These are phyloP conservation scores for Daldinia caldariorum DNA, from an alignment of 495 filamentous ascomycete genomes.

Conservation along the genomic window DNA sequence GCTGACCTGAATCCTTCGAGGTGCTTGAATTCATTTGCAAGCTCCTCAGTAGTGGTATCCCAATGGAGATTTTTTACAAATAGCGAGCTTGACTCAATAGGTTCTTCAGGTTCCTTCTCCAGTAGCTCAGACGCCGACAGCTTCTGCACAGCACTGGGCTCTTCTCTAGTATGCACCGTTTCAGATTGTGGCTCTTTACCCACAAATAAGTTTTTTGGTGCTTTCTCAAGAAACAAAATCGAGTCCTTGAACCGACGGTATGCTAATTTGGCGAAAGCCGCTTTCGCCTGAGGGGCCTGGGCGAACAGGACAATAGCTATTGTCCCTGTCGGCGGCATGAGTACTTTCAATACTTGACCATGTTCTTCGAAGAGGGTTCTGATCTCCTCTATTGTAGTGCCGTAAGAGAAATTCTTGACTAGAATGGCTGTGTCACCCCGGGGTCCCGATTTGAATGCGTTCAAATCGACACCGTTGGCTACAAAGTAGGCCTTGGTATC, in stretches of 20 bases:
- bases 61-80: slow-evolving; percentile 96
- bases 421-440: slow-evolving; percentile 89
- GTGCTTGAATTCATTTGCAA: slow-evolving; percentile 78
- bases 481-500: slow-evolving; percentile 93
- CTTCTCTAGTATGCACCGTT: slow-evolving; percentile 25
- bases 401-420: slow-evolving; percentile 93
- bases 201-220: slow-evolving; percentile 81
- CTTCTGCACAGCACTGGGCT: slow-evolving; percentile 54
- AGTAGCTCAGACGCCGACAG: slow-evolving; percentile 62
- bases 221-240: slow-evolving; percentile 92
- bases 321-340: slow-evolving; percentile 92
- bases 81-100: slow-evolving; percentile 75
- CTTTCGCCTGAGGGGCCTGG: slow-evolving; percentile 76
- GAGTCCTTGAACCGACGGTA: slow-evolving; percentile 92
- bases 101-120: slow-evolving; percentile 64
- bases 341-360: slow-evolving; percentile 75
- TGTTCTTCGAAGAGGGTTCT: slow-evolving; percentile 73
- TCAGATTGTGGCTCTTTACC: slow-evolving; percentile 48
- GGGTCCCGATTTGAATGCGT: slow-evolving; percentile 84
- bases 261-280: slow-evolving; percentile 82
- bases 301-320: slow-evolving; percentile 92
- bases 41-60: slow-evolving; percentile 76
- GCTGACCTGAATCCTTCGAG: slow-evolving; percentile 88
- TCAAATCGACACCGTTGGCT: slow-evolving; percentile 85
- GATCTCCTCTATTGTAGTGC: slow-evolving; percentile 75